Percentiles rank a stretch among this genome's conserved stretches.
Conservation (phyloP, 805 yeast genomes). For the Blastobotrys muscicola region DNA sequence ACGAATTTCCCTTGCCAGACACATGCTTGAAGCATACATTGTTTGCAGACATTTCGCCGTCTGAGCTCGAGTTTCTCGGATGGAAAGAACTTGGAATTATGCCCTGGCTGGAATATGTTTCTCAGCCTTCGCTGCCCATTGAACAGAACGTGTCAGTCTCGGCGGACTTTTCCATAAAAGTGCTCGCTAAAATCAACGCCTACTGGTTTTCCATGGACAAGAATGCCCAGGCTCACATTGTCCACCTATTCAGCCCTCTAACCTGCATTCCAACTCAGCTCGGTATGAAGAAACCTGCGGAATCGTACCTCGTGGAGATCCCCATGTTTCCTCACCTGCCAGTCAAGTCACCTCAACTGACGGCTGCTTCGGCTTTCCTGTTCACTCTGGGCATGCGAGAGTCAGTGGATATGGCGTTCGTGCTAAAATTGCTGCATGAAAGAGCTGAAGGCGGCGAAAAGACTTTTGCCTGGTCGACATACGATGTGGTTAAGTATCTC, state of each 20-base stretch:
- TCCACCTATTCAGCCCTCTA: constrained; percentile 8
- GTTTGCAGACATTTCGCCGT: constrained; percentile 10
- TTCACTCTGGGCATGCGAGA: constrained; percentile 27
- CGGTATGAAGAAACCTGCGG: constrained; percentile 28
- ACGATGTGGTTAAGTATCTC: constrained; percentile 29
- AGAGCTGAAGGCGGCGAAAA: constrained; percentile 5
- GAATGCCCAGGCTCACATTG: neutral
- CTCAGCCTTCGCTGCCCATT: constrained; percentile 6
- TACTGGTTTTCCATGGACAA: constrained; percentile 19
- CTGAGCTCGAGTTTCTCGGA: constrained; percentile 19
- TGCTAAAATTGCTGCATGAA: constrained; percentile 25
- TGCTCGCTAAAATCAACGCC: constrained; percentile 19
- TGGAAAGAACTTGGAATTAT: constrained; percentile 19
- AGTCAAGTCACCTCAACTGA: constrained; percentile 20
- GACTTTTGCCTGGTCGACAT: constrained; percentile 26
- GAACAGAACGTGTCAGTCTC: constrained; percentile 14
- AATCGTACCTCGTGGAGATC: constrained; percentile 26
- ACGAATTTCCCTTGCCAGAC: constrained; percentile 24
- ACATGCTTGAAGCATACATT: constrained; percentile 24
- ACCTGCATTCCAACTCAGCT: constrained; percentile 30
- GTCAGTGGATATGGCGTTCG: constrained; percentile 31
- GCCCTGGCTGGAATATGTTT: constrained; percentile 19
- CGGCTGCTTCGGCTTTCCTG: constrained; percentile 15
- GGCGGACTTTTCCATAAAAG: constrained; percentile 19
- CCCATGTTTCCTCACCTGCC: constrained; percentile 31